Evolutionary conservation across 371 early-diverging fungal genomes (phyloP), one percentile per base, ranked within the genome.

Genomic region (Apophysomyces variabilis): DNA sequence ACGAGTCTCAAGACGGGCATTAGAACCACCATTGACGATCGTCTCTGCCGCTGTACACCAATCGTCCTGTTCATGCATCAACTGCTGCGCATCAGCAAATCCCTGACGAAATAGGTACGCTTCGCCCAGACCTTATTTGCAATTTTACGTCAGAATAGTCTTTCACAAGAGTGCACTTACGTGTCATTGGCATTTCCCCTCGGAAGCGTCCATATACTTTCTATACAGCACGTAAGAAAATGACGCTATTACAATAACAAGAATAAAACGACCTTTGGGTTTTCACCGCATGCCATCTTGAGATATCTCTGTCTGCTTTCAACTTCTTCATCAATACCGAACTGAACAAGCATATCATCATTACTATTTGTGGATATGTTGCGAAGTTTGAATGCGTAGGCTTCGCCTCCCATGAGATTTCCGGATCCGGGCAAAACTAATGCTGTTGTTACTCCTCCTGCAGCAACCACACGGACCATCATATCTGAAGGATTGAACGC

Each of bases 271-370:
- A 77, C 67, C 79, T 92, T 92, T 35, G 90, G 87, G 74, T 92
- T 93, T 77, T 93, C 93, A n/a, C 93, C 93, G 60, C 90, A 91
- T 12, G 93, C 92, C 89, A 91, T 90, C 77, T 93, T 93, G 88
- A 92, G 87, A 76, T 84, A 93, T 57, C 91, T 72, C 89, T 90
- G 88, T 57, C 70, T 66, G 0, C 58, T 64, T 36, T 68, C 69
- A 13, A 38, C 39, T 13, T 62, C 62, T 14, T 61, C 57, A 57
- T 78, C 72, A 50, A 79, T 63, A 50, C 83, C 84, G 18, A 83
- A 75, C 69, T 89, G 79, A 37, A 90, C 79, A 14, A 85, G 72
- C 89, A 91, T 88, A 61, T 89, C 89, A 38, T 88, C 89, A 32
- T 76, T 85, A 60, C 81, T 79, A 38, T 85, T 66, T 0, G 83